A percentile compares a stretch with the other conserved stretches of the same genome.
These are phyloP conservation scores for Chlorella sorokiniana DNA, from an alignment of 139 green algal genomes.

Conservation along the genomic window DNA sequence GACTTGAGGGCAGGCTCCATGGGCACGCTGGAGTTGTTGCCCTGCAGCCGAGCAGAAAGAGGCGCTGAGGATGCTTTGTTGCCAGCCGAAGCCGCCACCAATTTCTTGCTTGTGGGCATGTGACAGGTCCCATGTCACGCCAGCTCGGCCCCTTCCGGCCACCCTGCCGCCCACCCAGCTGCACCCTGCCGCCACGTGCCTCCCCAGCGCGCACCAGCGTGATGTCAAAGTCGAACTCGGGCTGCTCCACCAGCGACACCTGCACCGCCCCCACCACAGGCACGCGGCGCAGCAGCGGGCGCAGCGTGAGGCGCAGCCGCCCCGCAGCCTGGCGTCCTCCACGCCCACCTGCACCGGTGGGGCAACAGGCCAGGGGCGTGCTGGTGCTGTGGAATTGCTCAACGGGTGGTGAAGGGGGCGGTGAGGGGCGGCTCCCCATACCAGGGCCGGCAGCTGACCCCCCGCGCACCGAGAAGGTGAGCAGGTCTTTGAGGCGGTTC, in stretches of 20 bases:
- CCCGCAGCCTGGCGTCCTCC: constrained; percentile 14
- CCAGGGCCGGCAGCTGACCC: neutral
- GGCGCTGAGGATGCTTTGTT: no score
- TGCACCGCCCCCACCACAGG: constrained; percentile 23
- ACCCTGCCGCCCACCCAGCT: no score
- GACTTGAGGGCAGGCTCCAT: constrained; percentile 22
- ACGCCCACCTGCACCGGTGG: constrained; percentile 20
- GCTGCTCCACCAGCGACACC: constrained; percentile 9
- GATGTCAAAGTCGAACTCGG: constrained; percentile 22
- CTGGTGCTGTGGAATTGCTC: no score
- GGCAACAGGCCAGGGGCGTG: neutral
- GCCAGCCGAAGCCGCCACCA: no score
- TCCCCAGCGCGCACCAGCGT: no score
- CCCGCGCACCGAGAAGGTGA: constrained; percentile 14
- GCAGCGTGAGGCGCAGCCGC: constrained; percentile 14
- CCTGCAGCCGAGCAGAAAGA: no score
- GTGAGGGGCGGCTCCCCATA: no score
- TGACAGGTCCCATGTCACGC: no score
- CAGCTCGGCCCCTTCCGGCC: no score
- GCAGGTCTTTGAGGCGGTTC: constrained; percentile 3
- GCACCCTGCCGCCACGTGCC: no score
- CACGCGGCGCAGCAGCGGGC: constrained; percentile 28
- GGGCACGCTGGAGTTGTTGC: neutral
- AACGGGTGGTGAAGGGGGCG: no score
- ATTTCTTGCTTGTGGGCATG: no score